phyloP scores from a whole-genome alignment of 129 eudicot species.

The Scalesia atractyloides region DNA sequence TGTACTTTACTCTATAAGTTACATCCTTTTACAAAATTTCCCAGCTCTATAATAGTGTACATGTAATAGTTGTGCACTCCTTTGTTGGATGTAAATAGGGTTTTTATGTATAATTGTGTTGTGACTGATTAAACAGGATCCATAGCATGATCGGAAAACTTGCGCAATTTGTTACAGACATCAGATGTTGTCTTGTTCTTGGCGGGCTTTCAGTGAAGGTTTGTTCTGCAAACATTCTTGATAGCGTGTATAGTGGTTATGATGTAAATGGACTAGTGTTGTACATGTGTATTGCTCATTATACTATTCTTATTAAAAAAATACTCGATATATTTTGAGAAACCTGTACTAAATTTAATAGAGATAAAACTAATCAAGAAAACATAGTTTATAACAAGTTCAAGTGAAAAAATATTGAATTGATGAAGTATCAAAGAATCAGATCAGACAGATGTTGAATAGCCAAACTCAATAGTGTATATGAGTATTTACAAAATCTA shows the following conservation, averaged over 20 bases:
- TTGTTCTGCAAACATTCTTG: constrained; percentile 18
- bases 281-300: neutral
- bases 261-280: neutral
- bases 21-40: no score
- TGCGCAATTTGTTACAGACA: constrained; percentile 75
- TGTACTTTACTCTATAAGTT: no score
- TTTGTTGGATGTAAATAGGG: constrained; percentile 6
- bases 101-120: constrained; percentile 22
- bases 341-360: neutral
- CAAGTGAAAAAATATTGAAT: neutral
- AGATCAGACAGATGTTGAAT: neutral
- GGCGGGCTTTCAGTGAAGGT: constrained; percentile 95
- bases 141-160: constrained; percentile 90
- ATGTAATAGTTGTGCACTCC: constrained; percentile 9
- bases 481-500: neutral
- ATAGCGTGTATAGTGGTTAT: neutral
- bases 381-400: neutral
- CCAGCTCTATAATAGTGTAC: no score
- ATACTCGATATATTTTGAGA: neutral
- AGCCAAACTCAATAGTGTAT: no score
- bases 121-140: constrained; percentile 56
- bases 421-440: neutral
- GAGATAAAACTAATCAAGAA: neutral
- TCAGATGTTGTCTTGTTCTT: constrained; percentile 83
- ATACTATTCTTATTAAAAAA: neutral